Evolutionary conservation across 495 filamentous ascomycete species (phyloP).

Genomic region (Trichocladium antarcticum): DNA sequence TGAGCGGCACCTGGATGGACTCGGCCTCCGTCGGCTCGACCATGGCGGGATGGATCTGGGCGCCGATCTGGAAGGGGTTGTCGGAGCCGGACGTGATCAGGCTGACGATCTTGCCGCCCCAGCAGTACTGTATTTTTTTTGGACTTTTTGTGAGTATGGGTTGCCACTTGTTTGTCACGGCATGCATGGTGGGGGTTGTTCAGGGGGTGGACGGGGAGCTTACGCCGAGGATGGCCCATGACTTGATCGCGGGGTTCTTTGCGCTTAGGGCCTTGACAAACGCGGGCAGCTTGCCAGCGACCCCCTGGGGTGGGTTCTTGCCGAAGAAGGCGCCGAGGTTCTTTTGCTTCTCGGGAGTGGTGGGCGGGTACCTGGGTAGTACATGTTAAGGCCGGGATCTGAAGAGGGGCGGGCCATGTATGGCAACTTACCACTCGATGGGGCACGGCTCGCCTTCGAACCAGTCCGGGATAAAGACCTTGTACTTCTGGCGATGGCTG

Average conservation of each 20-base stretch:
- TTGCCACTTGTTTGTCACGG: no score
- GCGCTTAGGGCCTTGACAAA: constrained; percentile 47
- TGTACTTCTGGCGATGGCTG: constrained; percentile 44
- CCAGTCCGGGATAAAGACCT: constrained; percentile 60
- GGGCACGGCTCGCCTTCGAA: constrained; percentile 49
- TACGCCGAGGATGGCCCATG: constrained; percentile 76
- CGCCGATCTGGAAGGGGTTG: constrained; percentile 57
- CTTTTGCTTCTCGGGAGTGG: constrained; percentile 69
- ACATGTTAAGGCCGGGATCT: background rate
- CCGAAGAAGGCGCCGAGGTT: constrained; percentile 67
- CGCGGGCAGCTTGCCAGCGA: constrained; percentile 49
- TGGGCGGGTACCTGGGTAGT: constrained; percentile 52
- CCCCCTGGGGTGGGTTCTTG: constrained; percentile 50
- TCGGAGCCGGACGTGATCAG: constrained; percentile 47
- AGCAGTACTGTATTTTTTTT: constrained; percentile 53
- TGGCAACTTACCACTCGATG: constrained; percentile 37
- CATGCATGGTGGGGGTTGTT: background rate
- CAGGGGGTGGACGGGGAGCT: constrained; percentile 14
- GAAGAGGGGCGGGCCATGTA: background rate
- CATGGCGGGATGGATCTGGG: constrained; percentile 77
- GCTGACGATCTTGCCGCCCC: constrained; percentile 69
- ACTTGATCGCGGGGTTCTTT: constrained; percentile 50
- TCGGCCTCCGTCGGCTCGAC: constrained; percentile 66
- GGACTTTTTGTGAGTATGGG: background rate
- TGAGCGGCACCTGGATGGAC: constrained; percentile 52